phyloP scores from a whole-genome alignment of 108 stramenopile genomes.

The Aurantiochytrium sp. region DNA sequence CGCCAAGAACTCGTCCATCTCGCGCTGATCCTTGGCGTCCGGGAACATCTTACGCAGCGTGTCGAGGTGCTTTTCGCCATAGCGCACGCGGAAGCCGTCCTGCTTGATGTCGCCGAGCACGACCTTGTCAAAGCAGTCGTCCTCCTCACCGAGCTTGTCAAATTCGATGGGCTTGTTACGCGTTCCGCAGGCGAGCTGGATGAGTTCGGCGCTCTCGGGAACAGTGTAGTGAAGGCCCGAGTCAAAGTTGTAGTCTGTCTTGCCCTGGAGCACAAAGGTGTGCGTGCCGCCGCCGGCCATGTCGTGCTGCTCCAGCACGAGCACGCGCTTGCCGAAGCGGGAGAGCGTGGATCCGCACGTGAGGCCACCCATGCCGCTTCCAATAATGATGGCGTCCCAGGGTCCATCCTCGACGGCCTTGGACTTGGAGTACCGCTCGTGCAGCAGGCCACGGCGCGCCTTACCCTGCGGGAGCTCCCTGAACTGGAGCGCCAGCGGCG shows the following conservation, averaged over 20 bases:
- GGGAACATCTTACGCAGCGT: conserved; percentile 21
- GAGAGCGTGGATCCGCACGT: conserved; percentile 69
- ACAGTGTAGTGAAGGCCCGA: conserved; percentile 55
- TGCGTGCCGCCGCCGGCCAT: conserved; percentile 48
- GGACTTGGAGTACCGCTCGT: conserved; percentile 9
- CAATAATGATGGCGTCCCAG: conserved; percentile 72
- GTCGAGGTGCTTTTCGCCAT: conserved; percentile 21
- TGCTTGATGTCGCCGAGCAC: conserved; percentile 32
- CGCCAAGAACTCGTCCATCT: conserved; percentile 22
- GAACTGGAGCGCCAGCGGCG: neutral
- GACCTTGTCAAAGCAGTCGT: conserved; percentile 44
- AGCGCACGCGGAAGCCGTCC: conserved; percentile 19
- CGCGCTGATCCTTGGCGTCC: conserved; percentile 15
- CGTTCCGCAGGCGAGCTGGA: conserved; percentile 26
- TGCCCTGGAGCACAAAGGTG: conserved; percentile 47
- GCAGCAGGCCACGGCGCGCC: neutral
- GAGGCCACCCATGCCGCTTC: conserved; percentile 73
- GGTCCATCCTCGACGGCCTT: conserved; percentile 29
- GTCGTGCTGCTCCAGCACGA: conserved; percentile 70
- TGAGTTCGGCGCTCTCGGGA: conserved; percentile 13
- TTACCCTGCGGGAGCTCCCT: neutral
- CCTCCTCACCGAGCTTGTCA: conserved; percentile 30
- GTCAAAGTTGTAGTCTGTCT: conserved; percentile 44
- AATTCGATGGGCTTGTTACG: conserved; percentile 40
- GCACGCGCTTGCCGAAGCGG: conserved; percentile 49